Base-by-base conservation (phyloP, 805 yeast genomes). In the Starmera caribaea region DNA sequence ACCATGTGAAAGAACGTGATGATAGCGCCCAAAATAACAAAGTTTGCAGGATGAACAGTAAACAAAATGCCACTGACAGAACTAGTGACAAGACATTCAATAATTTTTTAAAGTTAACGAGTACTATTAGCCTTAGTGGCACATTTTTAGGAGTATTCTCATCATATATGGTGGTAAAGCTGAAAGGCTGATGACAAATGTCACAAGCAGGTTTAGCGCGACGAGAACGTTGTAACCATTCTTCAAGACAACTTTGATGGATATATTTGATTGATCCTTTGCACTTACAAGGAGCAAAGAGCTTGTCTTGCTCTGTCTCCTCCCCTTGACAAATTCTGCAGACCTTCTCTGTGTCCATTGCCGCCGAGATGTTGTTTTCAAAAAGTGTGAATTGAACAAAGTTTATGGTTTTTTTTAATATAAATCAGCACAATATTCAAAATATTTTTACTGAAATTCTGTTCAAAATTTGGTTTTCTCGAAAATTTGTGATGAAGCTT, bases 271-370 rank as follows among this genome's bases (percentile, higher is more conserved):
- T 94, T 12, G 95, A 82, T 2, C 99, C 99, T 39, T 87, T 71
- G 62, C 98, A 92, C 53, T 76, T 80, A 62, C 99, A 92, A 3
- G 98, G 98, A 58, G 84, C 89, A 46, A 74, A 81, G 35, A 92
- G 65, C 4, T 96, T 96, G 46, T 84, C 86, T 1, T 73, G 76
- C 0, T 62, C 63, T 0, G 92, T 76, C n/a, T 75, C 89, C 50
- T 87, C 97, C 31, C 95, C 90, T 38, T 96, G 81, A 57, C 98
- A 92, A 35, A 92, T 89, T 44, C 98, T 81, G 60, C 98, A 92
- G 3, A 81, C 71, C 28, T 67, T 70, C 43, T 71, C 81, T 30
- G 59, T 57, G 56, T 58, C 61, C 35, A 33, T 33, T 10, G 6
- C 6, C 26, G 26, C 8, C 26, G 26, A 21, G 21, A 5, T 16